Conservation (phyloP, 208 protist genomes). For the Herpetomonas samuelpessoai region DNA sequence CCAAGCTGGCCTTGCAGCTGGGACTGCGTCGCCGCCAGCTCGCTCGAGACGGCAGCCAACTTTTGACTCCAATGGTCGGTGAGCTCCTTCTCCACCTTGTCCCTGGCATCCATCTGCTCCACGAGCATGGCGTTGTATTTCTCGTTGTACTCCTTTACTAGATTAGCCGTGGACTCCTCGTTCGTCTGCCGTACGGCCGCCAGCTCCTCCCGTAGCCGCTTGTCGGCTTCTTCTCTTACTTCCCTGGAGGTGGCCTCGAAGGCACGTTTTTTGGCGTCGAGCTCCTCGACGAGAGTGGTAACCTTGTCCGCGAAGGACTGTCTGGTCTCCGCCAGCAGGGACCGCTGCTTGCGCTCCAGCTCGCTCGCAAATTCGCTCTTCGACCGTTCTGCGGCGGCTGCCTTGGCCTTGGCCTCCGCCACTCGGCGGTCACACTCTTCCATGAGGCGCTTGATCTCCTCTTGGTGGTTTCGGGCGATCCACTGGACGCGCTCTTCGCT, state of each 20-base stretch:
- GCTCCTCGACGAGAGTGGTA: conserved; percentile 28
- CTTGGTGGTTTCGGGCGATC: conserved; percentile 66
- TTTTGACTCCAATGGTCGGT: conserved; percentile 37
- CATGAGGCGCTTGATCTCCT: conserved; percentile 80
- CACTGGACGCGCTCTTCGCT: conserved; percentile 79
- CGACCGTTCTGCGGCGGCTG: conserved; percentile 24
- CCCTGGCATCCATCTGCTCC: conserved; percentile 82
- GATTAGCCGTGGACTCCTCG: conserved; percentile 59
- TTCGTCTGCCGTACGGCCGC: conserved; percentile 38
- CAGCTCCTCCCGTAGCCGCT: conserved; percentile 32
- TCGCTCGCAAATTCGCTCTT: conserved; percentile 19
- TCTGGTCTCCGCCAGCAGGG: conserved; percentile 34
- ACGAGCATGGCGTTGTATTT: conserved; percentile 91
- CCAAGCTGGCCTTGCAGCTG: conserved; percentile 4
- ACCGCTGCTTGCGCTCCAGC: conserved; percentile 22
- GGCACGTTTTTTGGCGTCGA: conserved; percentile 32
- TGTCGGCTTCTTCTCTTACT: conserved; percentile 17
- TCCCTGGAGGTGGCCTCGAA: conserved; percentile 46
- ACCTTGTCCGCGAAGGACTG: conserved; percentile 39
- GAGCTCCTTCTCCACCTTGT: conserved; percentile 60
- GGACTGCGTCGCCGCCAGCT: conserved; percentile 12
- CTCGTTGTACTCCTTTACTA: conserved; percentile 92
- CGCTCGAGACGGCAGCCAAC: conserved; percentile 17
- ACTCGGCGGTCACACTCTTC: conserved; percentile 66
- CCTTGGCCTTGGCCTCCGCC: conserved; percentile 23